Base-by-base conservation (phyloP, 345 rosid species). In the Camelina laxa region DNA sequence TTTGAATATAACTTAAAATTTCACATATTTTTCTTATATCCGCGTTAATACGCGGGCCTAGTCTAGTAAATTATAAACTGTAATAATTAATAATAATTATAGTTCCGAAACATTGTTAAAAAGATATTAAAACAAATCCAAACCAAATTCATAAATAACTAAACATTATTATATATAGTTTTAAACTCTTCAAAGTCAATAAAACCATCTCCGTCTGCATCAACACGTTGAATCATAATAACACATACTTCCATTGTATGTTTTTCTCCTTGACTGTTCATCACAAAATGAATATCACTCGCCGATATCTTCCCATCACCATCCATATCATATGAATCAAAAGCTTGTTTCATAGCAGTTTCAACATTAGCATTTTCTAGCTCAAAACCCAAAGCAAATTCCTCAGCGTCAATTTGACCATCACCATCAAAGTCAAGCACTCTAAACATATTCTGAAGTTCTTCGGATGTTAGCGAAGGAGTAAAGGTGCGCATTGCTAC, bases 231-330 rank as follows among this genome's bases (percentile, higher is more conserved):
- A 51, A 67, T 33, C 60, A 67, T 67, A 3, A 0, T 15, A 20
- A 36, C 7, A 0, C 71, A 67, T 9, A 51, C 35, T 2, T 20
- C 49, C 21, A 67, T 19, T 1, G 79, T 16, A 15, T 4, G 33
- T 0, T 59, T 75, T 4, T 60, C 53, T 24, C 79, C 67, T 5
- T 59, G 38, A 49, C 62, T 73, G 1, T 59, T 67, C 38, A 75
- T 50, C 15, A 50, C 68, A 4, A 60, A 20, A 0, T 67, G 61
- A 60, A 75, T 20, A 33, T 75, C 73, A 75, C 30, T 48, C 2
- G 73, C 62, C 1, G 79, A 75, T 14, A 75, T 75, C 47, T 75
- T 75, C 0, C 79, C 73, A 6, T 67, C 79, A 59, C 79, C 22
- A 59, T 75, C 15, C 1, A 39, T 19, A 60, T 75, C 79, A 41